Conservation (phyloP, 257 asterid species). For the Salvia splendens region DNA sequence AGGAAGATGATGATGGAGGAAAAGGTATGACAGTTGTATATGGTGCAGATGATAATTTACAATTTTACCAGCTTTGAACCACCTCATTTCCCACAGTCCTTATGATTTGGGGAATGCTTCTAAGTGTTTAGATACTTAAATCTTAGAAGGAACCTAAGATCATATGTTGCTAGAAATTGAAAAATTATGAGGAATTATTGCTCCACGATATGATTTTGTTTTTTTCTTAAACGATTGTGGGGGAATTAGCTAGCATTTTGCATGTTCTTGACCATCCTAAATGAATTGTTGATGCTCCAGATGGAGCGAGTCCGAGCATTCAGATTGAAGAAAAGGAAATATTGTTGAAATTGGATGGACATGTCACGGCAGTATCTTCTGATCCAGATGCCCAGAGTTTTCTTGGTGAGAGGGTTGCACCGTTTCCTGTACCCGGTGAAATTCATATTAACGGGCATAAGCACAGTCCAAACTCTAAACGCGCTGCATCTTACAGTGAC, state of each 20-base stretch:
- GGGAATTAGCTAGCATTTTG: neutral
- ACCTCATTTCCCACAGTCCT: neutral
- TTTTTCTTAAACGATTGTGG: neutral
- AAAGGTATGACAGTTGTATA: slow-evolving; percentile 49
- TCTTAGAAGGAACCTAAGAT: neutral
- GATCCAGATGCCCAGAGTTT: slow-evolving; percentile 44
- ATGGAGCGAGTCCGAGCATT: slow-evolving; percentile 45
- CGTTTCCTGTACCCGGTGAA: slow-evolving; percentile 48
- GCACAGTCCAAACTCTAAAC: slow-evolving; percentile 47
- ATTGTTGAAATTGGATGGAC: slow-evolving; percentile 59
- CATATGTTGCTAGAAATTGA: neutral
- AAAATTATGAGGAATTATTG: neutral
- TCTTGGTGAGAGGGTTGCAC: slow-evolving; percentile 46
- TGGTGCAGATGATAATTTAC: neutral
- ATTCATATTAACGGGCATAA: slow-evolving; percentile 45
- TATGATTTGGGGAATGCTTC: neutral
- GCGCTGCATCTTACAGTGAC: slow-evolving; percentile 59
- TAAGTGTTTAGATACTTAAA: neutral
- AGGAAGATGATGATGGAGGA: slow-evolving; percentile 58
- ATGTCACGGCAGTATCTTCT: slow-evolving; percentile 43
- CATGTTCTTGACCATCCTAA: slow-evolving; percentile 22
- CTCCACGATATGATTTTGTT: neutral
- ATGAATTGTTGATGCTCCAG: slow-evolving; percentile 44
- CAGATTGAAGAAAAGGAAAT: slow-evolving; percentile 55
- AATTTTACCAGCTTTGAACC: neutral